Conservation (phyloP, 495 filamentous ascomycete species). For the Penicillium verhagenii region DNA sequence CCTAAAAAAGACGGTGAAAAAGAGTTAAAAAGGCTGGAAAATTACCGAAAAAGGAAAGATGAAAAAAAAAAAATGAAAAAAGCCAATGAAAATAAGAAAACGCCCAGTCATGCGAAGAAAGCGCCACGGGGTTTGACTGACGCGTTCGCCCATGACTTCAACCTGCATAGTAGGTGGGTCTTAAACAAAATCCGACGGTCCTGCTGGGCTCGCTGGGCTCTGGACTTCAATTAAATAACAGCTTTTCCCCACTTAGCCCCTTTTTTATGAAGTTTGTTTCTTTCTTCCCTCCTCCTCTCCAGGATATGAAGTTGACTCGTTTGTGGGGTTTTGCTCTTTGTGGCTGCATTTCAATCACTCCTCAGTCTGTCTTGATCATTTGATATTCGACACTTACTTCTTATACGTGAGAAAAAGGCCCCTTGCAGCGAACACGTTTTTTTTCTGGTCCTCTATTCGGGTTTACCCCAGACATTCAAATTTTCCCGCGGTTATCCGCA, state of each 20-base stretch:
- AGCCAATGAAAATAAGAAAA: background rate
- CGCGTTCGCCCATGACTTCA: slow-evolving; percentile 20
- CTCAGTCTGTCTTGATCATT: background rate
- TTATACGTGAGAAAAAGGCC: background rate
- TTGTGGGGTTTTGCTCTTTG: slow-evolving; percentile 14
- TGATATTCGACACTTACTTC: background rate
- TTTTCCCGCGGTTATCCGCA: background rate
- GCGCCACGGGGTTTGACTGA: slow-evolving; percentile 10
- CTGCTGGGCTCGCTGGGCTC: background rate
- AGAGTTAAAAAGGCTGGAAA: background rate
- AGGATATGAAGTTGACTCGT: slow-evolving; percentile 18
- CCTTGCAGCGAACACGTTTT: too few species aligned
- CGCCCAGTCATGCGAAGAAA: background rate
- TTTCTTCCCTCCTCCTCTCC: background rate
- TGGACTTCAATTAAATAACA: background rate
- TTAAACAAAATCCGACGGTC: slow-evolving; percentile 3
- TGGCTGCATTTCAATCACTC: background rate
- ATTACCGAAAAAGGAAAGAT: too few species aligned
- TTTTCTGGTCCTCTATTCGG: too few species aligned
- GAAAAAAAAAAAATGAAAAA: background rate
- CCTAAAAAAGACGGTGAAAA: too few species aligned
- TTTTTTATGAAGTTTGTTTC: background rate
- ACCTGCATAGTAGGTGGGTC: slow-evolving; percentile 29
- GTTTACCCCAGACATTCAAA: background rate
- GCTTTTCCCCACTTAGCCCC: background rate